Base-by-base conservation (phyloP, 2,329 filamentous ascomycete species). In the Fusarium sp. region DNA sequence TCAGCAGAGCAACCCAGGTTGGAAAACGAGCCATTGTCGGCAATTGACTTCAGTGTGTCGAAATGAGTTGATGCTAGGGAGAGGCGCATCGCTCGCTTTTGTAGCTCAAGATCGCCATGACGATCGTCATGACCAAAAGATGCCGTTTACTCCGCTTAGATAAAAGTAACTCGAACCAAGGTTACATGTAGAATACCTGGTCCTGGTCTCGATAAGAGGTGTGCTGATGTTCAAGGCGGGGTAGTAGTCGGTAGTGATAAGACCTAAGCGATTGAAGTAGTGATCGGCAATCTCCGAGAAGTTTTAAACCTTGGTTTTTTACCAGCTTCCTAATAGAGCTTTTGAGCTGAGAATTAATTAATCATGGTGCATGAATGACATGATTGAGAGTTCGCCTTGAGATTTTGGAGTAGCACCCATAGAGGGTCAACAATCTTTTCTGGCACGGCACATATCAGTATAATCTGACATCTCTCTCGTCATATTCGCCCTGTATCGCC, bases 281-380 rank as follows among this genome's bases (percentile, higher is more conserved):
- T 5, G 71, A 73, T 74, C 62, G 44, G 58, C 71, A 33, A 30
- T 33, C 36, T 22, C n/a, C 6, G 20, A 20, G 22, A 41, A 20
- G 15, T 35, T 42, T 39, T 15, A 16, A 36, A 22, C 35, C 65
- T 53, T 51, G 57, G 45, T 51, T 60, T 22, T 51, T 68, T 42
- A 26, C 38, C 53, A 71, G 56, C 63, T 73, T 71, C 71, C 71
- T 67, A 67, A 68, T 56, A 11, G 20, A 61, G 61, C 6, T 48
- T 22, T 39, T 16, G 20, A 41, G 55, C 18, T 56, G 38, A 57
- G 7, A 61, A 30, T 35, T 1, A 26, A 50, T 58, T 50, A 30
- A 31, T 36, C 31, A 58, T 50, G 15, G 2, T 6, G 47, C 6
- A 24, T 24, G n/a, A 15, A 15, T 50, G 28, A 31, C 42, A 45